phyloP scores from a whole-genome alignment of 306 rosid species.

The Cicer pinnatifidum region DNA sequence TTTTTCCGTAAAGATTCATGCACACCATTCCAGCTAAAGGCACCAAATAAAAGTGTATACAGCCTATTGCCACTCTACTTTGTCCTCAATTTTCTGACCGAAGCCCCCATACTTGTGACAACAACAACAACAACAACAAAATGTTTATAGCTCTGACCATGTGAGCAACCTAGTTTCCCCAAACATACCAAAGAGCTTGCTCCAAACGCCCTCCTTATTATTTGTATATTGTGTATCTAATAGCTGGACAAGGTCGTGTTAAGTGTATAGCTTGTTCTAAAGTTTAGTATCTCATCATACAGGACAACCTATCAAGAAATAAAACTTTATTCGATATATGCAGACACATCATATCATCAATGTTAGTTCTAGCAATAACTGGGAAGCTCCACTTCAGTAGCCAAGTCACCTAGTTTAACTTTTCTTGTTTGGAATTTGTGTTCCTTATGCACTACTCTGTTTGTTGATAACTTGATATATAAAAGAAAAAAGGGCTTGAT shows the following conservation, averaged over 20 bases:
- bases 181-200: slow-evolving; percentile 10
- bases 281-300: neutral
- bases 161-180: neutral
- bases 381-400: neutral
- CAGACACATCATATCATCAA: neutral
- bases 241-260: neutral
- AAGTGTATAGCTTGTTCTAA: neutral
- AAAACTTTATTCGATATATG: neutral
- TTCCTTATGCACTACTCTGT: slow-evolving; percentile 8
- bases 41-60: slow-evolving; percentile 8
- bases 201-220: neutral
- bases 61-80: neutral
- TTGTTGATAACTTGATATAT: neutral
- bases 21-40: slow-evolving; percentile 15
- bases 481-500: slow-evolving; percentile 16
- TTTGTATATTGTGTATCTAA: neutral
- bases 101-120: neutral
- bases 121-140: neutral
- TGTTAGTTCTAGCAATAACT: neutral
- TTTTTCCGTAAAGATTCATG: slow-evolving; percentile 13
- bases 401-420: neutral
- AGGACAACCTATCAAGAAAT: neutral
- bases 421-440: neutral
- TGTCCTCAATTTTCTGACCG: slow-evolving; percentile 32
- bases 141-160: too few species aligned